Evolutionary conservation across 2,329 filamentous ascomycete species (phyloP).

Genomic region (Clonostachys rosea): DNA sequence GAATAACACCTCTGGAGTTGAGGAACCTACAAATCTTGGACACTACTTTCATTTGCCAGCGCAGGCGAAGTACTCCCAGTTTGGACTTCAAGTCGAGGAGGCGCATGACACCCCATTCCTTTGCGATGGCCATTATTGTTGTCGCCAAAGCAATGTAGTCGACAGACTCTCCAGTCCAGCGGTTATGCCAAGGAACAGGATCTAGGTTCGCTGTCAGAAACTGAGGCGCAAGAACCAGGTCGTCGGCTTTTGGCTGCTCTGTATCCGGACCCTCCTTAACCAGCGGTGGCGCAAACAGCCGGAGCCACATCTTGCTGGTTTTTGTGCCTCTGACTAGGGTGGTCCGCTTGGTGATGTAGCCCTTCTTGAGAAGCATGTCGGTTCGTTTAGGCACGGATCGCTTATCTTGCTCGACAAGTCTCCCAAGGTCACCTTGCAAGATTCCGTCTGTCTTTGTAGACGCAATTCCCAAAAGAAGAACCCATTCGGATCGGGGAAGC

Average conservation of each 20-base stretch:
- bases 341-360: slow-evolving; percentile 58
- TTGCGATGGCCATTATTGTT: slow-evolving; percentile 51
- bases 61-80: slow-evolving; percentile 47
- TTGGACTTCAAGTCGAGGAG: slow-evolving; percentile 54
- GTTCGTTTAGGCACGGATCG: slow-evolving; percentile 59
- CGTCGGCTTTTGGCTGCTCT: neutral
- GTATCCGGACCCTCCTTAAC: neutral
- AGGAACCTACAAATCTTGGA: slow-evolving; percentile 55
- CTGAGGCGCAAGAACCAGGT: slow-evolving; percentile 11
- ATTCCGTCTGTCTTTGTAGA: slow-evolving; percentile 50
- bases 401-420: slow-evolving; percentile 57
- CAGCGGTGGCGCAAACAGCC: slow-evolving; percentile 44
- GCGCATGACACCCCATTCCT: slow-evolving; percentile 54
- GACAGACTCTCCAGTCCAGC: slow-evolving; percentile 54
- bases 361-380: slow-evolving; percentile 52
- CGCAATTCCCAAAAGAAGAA: slow-evolving; percentile 52
- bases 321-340: slow-evolving; percentile 54
- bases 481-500: slow-evolving; percentile 55
- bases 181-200: slow-evolving; percentile 48
- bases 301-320: slow-evolving; percentile 59
- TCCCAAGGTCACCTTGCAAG: slow-evolving; percentile 54
- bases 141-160: slow-evolving; percentile 54
- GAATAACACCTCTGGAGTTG: slow-evolving; percentile 47
- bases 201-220: slow-evolving; percentile 38
- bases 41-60: slow-evolving; percentile 56